Evolutionary conservation across 345 rosid genomes (phyloP), one percentile per base, ranked within the genome.

Genomic region (Chamaenerion angustifolium): DNA sequence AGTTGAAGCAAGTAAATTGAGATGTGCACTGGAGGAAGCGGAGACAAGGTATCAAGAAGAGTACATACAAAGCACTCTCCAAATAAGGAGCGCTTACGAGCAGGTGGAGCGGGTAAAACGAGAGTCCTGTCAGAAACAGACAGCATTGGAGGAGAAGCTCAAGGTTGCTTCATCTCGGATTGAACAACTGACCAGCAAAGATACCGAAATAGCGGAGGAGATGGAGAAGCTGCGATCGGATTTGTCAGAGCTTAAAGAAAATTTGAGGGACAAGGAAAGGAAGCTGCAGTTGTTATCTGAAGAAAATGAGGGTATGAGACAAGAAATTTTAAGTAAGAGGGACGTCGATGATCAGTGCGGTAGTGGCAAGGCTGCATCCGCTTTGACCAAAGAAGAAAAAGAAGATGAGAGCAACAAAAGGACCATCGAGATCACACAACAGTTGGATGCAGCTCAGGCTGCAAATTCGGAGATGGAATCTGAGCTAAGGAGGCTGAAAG

Each of bases 41-140:
- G 98, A 92, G 75, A 60, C 70, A 10, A 71, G 88, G 68, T 86
- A 86, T 60, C 94, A 90, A 50, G 94, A 83, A 64, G 96, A 86
- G 70, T 83, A 83, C 55, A 80, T 90, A 27, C 92, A 64, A 25
- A 83, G 96, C 76, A 80, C 87, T 4, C 56, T 92, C 69, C 96
- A 87, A 69, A 87, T 87, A 25, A 63, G 89, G 72, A 74, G 72
- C 55, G 94, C 93, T 56, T 86, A 76, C 51, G 96, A 92, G 61
- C 80, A 84, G 68, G 72, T 71, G 0, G 96, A 92, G 53, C 59
- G 10, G 42, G 60, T 67, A 1, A 83, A 82, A 55, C 65, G 69
- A 0, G 86, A 79, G 46, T 73, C 75, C 16, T 64, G 63, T 11
- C 68, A 81, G 59, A 81, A 72, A 70, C 83, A 76, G 63, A 65